phyloP scores from a whole-genome alignment of 73 alveolate genomes.

The Paramecium primaurelia region DNA sequence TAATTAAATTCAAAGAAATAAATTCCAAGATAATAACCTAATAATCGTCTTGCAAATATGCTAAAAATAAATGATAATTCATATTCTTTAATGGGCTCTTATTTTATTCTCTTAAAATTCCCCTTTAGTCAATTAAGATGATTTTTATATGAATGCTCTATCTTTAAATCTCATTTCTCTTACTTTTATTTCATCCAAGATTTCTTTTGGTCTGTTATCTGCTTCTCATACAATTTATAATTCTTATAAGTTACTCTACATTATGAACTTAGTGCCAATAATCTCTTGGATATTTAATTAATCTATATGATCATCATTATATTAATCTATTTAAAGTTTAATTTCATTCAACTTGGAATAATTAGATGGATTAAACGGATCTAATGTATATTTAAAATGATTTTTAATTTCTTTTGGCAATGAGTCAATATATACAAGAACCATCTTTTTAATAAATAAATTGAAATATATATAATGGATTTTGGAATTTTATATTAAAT shows the following conservation, averaged over 20 bases:
- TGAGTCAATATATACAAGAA: neutral
- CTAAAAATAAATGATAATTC: constrained; percentile 1
- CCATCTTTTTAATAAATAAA: neutral
- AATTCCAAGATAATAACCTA: neutral
- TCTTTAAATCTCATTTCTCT: neutral
- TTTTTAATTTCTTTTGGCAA: neutral
- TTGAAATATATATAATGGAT: neutral
- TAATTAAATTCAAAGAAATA: neutral
- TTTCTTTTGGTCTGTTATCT: neutral
- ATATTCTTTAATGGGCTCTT: neutral
- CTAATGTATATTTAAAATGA: neutral
- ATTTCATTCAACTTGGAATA: neutral
- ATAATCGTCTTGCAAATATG: neutral
- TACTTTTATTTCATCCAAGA: neutral
- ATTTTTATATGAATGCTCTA: neutral
- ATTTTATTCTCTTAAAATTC: neutral
- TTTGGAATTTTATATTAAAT: neutral
- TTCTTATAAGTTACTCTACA: neutral
- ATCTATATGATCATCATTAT: neutral
- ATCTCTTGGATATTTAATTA: neutral
- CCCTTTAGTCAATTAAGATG: neutral
- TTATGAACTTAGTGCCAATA: neutral
- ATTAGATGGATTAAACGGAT: neutral
- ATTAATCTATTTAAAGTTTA: neutral
- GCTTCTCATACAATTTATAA: neutral